Evolutionary conservation across 176 grass and related monocot genomes (phyloP).

Genomic region (Triticum aestivum): IWGSC_CS_RefSeq_v2.1 NC_057806.1:663946469-663946968

Average conservation of each 20-base stretch:
- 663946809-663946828: constrained; percentile 78
- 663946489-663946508: background rate
- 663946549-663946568: background rate
- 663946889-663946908: constrained; percentile 92
- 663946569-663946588: background rate
- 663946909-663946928: constrained; percentile 97
- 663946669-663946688: background rate
- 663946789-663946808: constrained; percentile 76
- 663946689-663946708: background rate
- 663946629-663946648: background rate
- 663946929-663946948: constrained; percentile 88
- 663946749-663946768: background rate
- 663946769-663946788: constrained; percentile 9
- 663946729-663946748: background rate
- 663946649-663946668: background rate
- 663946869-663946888: constrained; percentile 86
- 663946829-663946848: constrained; percentile 98
- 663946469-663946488: background rate
- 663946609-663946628: background rate
- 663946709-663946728: constrained; percentile 16
- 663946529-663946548: background rate
- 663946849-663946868: constrained; percentile 98
- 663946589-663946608: background rate
- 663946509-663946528: background rate
- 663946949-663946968: constrained; percentile 95